These are phyloP conservation scores for Thermothielavioides terrestris DNA, from an alignment of 495 filamentous ascomycete genomes.

Conservation along the genomic window DNA sequence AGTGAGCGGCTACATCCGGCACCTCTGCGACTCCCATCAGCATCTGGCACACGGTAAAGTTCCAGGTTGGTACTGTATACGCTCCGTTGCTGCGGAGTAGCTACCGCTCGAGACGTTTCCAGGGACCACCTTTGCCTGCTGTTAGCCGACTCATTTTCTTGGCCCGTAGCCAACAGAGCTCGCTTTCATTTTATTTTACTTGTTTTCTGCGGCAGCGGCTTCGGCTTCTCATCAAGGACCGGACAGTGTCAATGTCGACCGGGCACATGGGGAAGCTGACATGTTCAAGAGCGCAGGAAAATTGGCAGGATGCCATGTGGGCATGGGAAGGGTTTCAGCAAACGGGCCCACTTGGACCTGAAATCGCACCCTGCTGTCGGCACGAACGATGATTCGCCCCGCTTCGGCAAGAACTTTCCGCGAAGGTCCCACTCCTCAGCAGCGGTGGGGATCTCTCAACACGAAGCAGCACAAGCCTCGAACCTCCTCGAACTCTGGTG, in stretches of 20 bases:
- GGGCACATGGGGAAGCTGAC: not conserved
- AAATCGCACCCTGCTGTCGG: constrained; percentile 6
- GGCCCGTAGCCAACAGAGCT: not conserved
- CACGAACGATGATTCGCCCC: constrained; percentile 10
- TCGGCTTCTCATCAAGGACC: not conserved
- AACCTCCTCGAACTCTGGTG: not conserved
- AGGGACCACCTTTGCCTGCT: no score
- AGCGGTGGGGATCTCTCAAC: not conserved
- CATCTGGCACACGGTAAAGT: no score
- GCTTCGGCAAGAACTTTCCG: not conserved
- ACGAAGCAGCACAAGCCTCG: not conserved
- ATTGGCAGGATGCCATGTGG: not conserved
- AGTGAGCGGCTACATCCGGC: no score
- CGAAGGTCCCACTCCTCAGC: not conserved
- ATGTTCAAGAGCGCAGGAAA: not conserved
- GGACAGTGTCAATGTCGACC: no score
- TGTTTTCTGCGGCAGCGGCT: not conserved
- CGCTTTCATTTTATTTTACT: no score
- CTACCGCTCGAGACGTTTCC: no score
- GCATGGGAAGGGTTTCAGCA: constrained; percentile 16
- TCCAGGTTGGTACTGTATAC: no score
- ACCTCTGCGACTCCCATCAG: no score
- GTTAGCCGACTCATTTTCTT: no score
- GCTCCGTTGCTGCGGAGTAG: no score
- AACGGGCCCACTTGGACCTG: not conserved